A percentile compares a stretch with the other conserved stretches of the same genome.
phyloP scores from a whole-genome alignment of 148 eudicot genomes.

The Fallopia convolvulus region DNA sequence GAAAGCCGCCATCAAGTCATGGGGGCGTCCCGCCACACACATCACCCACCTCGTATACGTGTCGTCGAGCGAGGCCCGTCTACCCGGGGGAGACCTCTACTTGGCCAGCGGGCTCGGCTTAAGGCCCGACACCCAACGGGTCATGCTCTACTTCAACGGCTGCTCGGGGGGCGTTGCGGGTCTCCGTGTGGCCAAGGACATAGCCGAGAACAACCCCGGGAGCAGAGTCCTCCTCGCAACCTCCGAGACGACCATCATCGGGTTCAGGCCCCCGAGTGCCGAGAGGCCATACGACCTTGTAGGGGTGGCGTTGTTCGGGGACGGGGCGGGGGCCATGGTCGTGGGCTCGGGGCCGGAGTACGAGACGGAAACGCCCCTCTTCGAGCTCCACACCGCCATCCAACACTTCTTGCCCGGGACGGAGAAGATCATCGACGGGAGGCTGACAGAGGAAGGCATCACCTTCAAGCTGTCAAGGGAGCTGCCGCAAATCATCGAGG shows the following conservation, averaged over 20 bases:
- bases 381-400: conserved; percentile 72
- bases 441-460: conserved; percentile 90
- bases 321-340: conserved; percentile 91
- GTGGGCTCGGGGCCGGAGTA: conserved; percentile 50
- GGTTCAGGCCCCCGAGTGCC: conserved; percentile 75
- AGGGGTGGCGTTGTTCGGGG: conserved; percentile 93
- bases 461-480: conserved; percentile 72
- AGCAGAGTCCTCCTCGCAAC: conserved; percentile 79
- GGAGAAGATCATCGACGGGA: conserved; percentile 80
- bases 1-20: conserved; percentile 54
- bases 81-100: conserved; percentile 87
- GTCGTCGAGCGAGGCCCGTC: conserved; percentile 88
- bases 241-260: conserved; percentile 84
- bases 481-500: conserved; percentile 82
- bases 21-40: conserved; percentile 68
- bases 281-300: conserved; percentile 80
- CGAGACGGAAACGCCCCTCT: conserved; percentile 49
- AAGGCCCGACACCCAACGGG: conserved; percentile 54
- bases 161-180: conserved; percentile 98
- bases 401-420: conserved; percentile 83
- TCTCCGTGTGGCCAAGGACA: conserved; percentile 79
- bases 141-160: conserved; percentile 80
- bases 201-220: conserved; percentile 96
- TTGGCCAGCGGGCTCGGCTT: conserved; percentile 83
- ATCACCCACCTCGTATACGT: conserved; percentile 95